Evolutionary conservation across 352 stramenopile genomes (phyloP), one percentile per base, ranked within the genome.

Genomic region (Phytophthora aleatoria): DNA sequence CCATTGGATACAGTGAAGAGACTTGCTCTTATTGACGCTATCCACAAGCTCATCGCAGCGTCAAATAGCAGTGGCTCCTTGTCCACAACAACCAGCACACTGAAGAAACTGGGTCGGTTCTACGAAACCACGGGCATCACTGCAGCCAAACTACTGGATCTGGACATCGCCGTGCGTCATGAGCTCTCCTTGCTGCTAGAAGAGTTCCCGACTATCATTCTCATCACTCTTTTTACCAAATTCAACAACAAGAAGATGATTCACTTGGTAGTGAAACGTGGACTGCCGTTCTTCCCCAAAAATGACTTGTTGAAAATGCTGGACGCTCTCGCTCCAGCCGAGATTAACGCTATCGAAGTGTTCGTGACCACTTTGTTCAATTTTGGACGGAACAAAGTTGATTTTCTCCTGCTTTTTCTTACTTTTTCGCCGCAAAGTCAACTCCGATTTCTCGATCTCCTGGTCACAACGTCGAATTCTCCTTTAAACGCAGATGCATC

Each of bases 81-180:
- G 28, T 48, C 60, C 16, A 42, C 52, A 9, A 53, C 74, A 10
- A 65, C 61, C 3, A 51, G 60, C 1, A 73, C 77, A 6, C 51
- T 89, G 31, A 85, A 81, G 49, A 81, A 87, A 15, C 72, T 91
- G 12, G 76, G 65, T 16, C 66, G 69, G 13, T 91, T 91, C 49
- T 78, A 81, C 63, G 76, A 88, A 44, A 81, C 81, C 27, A 81
- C 82, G 0, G 66, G 55, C 0, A 54, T 78, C 3, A 48, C 74
- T 6, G 62, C 80, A 2, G 48, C 45, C 12, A 81, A 68, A 30
- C 61, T 85, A 6, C 55, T 91, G 28, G 77, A 81, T 27, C 41
- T 91, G 1, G 74, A 83, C 30, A 50, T 55, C 1, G 43, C 60
- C 0, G 67, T 89, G 38, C 63, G 50, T 2, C 20, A 39, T 0